Evolutionary conservation across 176 grass and related monocot genomes (phyloP).

Genomic region (Aegilops speltoides): DNA sequence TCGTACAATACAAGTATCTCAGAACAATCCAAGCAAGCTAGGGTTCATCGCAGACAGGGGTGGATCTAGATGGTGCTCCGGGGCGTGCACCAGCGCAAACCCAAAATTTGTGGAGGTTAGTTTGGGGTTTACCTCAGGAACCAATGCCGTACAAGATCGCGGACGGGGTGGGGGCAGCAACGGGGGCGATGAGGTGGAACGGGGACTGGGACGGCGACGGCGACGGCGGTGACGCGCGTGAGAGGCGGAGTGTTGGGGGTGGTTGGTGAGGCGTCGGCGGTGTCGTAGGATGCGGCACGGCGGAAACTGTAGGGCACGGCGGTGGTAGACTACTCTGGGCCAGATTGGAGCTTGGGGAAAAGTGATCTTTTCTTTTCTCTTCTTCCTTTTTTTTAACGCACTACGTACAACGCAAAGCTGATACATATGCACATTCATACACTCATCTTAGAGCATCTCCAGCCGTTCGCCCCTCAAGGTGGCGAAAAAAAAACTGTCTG

Average conservation of each 20-base stretch:
- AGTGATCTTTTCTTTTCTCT: no score
- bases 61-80: not conserved
- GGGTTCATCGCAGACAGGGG: not conserved
- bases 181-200: not conserved
- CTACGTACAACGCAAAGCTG: no score
- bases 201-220: not conserved
- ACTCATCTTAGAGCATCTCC: no score
- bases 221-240: not conserved
- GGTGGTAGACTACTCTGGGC: no score
- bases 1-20: not conserved
- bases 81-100: not conserved
- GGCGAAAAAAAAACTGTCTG: no score
- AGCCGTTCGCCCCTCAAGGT: no score
- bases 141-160: not conserved
- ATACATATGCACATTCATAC: no score
- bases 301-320: no score
- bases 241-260: not conserved
- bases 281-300: not conserved
- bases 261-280: not conserved
- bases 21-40: not conserved
- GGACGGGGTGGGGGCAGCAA: no score
- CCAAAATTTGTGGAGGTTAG: not conserved
- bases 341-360: no score
- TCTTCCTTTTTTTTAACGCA: no score
- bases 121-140: not conserved